phyloP scores from a whole-genome alignment of 225 moss, liverwort and hornwort species.

The Lunularia cruciata region DNA sequence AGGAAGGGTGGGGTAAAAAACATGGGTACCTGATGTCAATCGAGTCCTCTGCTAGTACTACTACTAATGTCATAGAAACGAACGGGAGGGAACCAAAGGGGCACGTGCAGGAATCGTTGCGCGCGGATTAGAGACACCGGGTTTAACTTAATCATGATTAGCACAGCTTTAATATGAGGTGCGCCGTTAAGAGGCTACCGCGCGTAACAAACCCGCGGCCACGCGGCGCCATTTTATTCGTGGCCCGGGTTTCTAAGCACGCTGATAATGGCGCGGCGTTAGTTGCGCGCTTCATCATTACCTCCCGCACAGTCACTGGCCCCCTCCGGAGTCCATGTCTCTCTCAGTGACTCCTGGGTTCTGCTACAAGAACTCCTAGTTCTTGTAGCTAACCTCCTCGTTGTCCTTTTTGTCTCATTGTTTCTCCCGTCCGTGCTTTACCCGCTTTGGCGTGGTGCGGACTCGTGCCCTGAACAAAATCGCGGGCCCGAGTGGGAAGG shows the following conservation, averaged over 20 bases:
- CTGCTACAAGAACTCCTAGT: conserved; percentile 7
- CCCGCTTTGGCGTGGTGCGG: conserved; percentile 1
- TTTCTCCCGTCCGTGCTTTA: conserved; percentile 4
- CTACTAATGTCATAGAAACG: no score
- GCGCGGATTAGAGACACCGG: conserved; percentile 5
- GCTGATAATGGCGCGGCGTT: conserved; percentile 32
- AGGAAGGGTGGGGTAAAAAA: not conserved
- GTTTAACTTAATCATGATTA: conserved; percentile 21
- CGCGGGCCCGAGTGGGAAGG: not conserved
- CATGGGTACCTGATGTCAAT: not conserved
- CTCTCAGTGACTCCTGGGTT: not conserved
- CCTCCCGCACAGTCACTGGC: not conserved
- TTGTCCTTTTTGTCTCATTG: not conserved
- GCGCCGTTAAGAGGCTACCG: conserved; percentile 25
- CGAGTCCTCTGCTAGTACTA: not conserved
- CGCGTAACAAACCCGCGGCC: conserved; percentile 20
- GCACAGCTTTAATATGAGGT: conserved; percentile 13
- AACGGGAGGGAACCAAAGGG: not conserved
- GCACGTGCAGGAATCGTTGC: conserved; percentile 9
- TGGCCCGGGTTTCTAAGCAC: conserved; percentile 19
- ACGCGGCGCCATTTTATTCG: conserved; percentile 11
- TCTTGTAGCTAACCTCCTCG: not conserved
- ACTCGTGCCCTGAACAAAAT: not conserved
- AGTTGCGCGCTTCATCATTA: conserved; percentile 30
- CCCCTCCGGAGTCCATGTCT: not conserved